phyloP scores from a whole-genome alignment of 148 eudicot genomes.

The Silene uniflora region DNA sequence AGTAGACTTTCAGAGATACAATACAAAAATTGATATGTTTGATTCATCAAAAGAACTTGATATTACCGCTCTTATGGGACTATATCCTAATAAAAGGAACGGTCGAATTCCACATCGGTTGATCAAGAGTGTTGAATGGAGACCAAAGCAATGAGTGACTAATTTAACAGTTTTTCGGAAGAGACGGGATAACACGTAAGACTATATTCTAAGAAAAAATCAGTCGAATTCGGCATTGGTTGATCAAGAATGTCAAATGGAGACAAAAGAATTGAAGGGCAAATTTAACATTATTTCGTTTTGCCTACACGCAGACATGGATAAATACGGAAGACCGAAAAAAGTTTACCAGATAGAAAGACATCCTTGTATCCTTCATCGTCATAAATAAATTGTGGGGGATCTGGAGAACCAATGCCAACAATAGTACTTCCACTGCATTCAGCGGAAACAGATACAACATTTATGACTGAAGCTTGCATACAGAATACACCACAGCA shows the following conservation, averaged over 20 bases:
- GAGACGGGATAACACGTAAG: not conserved
- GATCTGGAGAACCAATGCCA: slow-evolving; percentile 93
- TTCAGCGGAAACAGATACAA: slow-evolving; percentile 16
- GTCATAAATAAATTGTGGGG: slow-evolving; percentile 87
- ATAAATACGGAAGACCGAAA: not conserved
- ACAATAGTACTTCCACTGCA: slow-evolving; percentile 98
- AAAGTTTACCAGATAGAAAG: slow-evolving; percentile 67
- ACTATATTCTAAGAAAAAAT: too few relatives aligned
- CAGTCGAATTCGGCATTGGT: not conserved
- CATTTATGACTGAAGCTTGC: not conserved
- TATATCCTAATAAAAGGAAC: too few relatives aligned
- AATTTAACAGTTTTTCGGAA: too few relatives aligned
- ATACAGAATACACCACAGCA: not conserved
- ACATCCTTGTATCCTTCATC: slow-evolving; percentile 94
- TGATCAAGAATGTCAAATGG: not conserved
- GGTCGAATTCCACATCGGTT: not conserved
- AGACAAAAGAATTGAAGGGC: not conserved
- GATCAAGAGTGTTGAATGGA: not conserved
- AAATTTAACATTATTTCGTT: not conserved
- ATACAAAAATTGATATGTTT: not conserved
- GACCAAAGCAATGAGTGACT: not conserved
- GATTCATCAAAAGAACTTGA: not conserved
- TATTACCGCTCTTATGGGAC: not conserved
- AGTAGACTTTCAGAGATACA: not conserved
- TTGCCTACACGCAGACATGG: not conserved